phyloP scores from a whole-genome alignment of 306 rosid genomes.

The Malus asiatica region DNA sequence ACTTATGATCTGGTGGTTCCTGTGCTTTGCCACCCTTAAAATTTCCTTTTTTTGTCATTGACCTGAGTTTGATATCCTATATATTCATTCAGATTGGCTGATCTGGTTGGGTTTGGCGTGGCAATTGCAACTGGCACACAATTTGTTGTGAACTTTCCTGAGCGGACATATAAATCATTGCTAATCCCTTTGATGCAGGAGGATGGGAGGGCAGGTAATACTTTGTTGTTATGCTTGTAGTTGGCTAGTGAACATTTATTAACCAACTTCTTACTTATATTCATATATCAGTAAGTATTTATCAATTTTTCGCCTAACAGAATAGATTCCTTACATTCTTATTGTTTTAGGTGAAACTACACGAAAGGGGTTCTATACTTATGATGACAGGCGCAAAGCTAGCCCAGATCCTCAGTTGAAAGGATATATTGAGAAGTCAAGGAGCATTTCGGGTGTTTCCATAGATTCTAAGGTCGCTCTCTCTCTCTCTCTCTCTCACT shows the following conservation, averaged over 20 bases:
- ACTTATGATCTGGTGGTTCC: conserved; percentile 7
- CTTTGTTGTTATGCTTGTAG: neutral
- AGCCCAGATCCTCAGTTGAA: conserved; percentile 78
- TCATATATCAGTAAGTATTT: neutral
- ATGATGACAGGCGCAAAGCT: conserved; percentile 67
- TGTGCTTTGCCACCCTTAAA: neutral
- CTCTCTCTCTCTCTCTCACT: neutral
- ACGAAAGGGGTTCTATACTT: conserved; percentile 76
- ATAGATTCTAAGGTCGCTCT: conserved; percentile 67
- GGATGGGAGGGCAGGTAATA: conserved; percentile 77
- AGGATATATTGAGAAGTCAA: conserved; percentile 77
- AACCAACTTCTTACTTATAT: neutral
- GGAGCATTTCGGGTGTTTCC: conserved; percentile 59
- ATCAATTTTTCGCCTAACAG: neutral
- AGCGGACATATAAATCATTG: conserved; percentile 74
- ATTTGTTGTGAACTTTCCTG: conserved; percentile 55
- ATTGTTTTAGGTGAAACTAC: conserved; percentile 59
- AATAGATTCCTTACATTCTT: neutral
- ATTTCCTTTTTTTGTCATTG: neutral
- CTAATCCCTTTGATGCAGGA: conserved; percentile 81
- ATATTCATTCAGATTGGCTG: conserved; percentile 57
- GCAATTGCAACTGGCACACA: conserved; percentile 65
- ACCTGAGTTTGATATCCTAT: neutral
- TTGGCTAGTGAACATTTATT: neutral
- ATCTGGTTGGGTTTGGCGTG: conserved; percentile 91